Conservation (phyloP, 164 flowering plant genomes). For the Piper betle region DNA sequence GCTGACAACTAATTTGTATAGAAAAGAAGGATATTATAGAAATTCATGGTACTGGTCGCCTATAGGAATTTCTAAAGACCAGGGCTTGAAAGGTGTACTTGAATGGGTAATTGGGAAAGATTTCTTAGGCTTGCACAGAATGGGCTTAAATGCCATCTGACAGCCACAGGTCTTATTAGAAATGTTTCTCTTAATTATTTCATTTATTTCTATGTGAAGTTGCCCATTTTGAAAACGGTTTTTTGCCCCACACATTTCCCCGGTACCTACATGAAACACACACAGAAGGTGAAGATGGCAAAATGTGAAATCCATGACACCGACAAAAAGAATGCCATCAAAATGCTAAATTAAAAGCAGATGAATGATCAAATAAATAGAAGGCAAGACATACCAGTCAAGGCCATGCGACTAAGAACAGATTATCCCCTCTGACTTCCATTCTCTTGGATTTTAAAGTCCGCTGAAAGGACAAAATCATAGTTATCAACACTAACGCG, state of each 20-base stretch:
- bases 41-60: constrained; percentile 72
- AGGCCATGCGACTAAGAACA: constrained; percentile 34
- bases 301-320: not conserved
- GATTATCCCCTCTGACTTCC: constrained; percentile 53
- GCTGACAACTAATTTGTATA: constrained; percentile 1
- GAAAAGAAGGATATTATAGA: constrained; percentile 21
- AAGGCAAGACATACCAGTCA: constrained; percentile 26
- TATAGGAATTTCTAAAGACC: constrained; percentile 66
- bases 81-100: constrained; percentile 52
- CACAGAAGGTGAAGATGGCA: not conserved
- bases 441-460: constrained; percentile 13
- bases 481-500: not conserved
- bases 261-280: constrained; percentile 19
- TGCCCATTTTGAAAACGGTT: constrained; percentile 12
- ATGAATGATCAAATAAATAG: not conserved
- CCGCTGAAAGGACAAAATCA: not conserved
- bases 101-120: constrained; percentile 29
- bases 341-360: not conserved
- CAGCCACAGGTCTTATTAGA: constrained; percentile 12
- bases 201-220: constrained; percentile 6
- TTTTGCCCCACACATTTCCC: constrained; percentile 40
- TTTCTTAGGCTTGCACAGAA: constrained; percentile 31
- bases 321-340: not conserved
- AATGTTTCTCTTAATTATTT: constrained; percentile 11
- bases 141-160: constrained; percentile 63